Conservation (phyloP, 805 yeast species). For the Saccharomyces kudriavzevii region DNA sequence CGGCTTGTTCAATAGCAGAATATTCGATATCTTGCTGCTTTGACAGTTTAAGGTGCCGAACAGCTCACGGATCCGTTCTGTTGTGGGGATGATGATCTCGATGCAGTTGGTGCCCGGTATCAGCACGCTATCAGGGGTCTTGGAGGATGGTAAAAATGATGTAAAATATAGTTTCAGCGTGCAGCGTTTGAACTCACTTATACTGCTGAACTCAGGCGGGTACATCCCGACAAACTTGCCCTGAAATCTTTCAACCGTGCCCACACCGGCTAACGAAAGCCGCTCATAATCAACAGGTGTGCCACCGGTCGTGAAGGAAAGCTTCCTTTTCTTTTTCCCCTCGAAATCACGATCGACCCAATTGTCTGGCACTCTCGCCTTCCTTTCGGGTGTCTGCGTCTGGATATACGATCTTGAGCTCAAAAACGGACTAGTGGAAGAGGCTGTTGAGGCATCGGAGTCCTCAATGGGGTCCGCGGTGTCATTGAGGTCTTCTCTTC, state of each 20-base stretch:
- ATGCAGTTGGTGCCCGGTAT: conserved; percentile 3
- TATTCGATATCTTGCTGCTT: not conserved
- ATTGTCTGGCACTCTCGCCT: not conserved
- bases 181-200: not conserved
- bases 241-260: not conserved
- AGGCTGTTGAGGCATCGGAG: conserved; percentile 1
- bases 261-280: not conserved
- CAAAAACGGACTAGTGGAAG: not conserved
- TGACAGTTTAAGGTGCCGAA: not conserved
- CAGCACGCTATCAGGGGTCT: not conserved
- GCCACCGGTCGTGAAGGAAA: not conserved
- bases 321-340: not conserved
- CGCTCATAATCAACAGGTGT: not conserved
- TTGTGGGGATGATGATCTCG: not conserved
- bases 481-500: not conserved
- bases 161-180: conserved; percentile 2
- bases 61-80: not conserved
- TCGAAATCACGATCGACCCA: not conserved
- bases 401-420: not conserved
- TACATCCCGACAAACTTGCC: conserved; percentile 3
- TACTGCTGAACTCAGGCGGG: not conserved
- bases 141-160: not conserved
- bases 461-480: conserved; percentile 5
- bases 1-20: not conserved
- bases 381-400: not conserved